Evolutionary conservation across 352 stramenopile genomes (phyloP), one percentile per base, ranked within the genome.

Genomic region (Phytopythium montanum): DNA sequence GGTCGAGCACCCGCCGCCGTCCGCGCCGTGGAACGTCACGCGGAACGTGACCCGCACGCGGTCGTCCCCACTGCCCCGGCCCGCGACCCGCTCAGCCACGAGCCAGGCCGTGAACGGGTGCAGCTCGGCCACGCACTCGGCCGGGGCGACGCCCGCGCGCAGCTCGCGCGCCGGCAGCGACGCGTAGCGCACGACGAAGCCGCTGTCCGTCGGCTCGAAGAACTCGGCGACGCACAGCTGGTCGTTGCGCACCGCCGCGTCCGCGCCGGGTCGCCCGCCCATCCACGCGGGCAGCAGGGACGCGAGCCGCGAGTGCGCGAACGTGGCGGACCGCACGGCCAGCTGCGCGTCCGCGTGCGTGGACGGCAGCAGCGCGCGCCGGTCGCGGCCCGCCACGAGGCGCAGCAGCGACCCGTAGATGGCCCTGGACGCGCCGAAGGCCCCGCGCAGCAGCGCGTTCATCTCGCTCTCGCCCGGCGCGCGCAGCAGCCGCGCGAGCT

Each of bases 401-500:
- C 76, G 70, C 29, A 76, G 16, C 3, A 79, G 41, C 28, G 70
- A 79, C 23, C 67, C 72, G 56, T 76, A 79, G 64, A 79, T 79
- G 48, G 71, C 70, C 1, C 66, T n/a, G n/a, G n/a, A 53, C 33
- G 65, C 65, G n/a, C 62, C 58, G 36, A 65, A 73, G 1, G 68
- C 26, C 5, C 64, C 70, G 8, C 61, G 62, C n/a, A 75, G 44
- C 3, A 73, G 36, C 8, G 61, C 56, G 38, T 79, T 79, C 54
- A 67, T 72, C 46, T 75, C 70, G n/a, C 62, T 76, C 46, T 79
- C 70, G 2, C 52, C 70, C 0, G 68, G 54, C 23, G 61, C 51
- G 16, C 65, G 61, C 52, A 79, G 26, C 25, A 79, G 52, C 12
- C 65, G 46, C 38, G 65, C 26, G 13, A 79, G 53, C 28, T 75